Evolutionary conservation across 306 rosid species (phyloP), one percentile per base, ranked within the genome.

Genomic region (Biancaea sappan): DNA sequence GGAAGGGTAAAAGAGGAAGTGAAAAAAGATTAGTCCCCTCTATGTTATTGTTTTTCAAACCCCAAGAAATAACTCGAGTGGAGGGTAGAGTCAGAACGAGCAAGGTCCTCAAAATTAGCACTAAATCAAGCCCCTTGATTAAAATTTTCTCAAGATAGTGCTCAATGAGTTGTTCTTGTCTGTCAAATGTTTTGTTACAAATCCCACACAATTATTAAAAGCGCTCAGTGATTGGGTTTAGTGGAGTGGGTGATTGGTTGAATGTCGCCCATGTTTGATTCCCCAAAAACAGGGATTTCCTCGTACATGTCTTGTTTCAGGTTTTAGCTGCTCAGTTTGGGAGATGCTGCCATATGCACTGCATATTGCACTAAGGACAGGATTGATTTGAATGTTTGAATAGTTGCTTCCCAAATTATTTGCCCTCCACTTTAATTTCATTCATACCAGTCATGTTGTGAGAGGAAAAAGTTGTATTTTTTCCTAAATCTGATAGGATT

Each of bases 91-190:
- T 84, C 87, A 66, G 71, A 80, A 77, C n/a, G 63, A 86, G 86
- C 90, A 82, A 80, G 82, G 77, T 77, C 97, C 97, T 89, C 82
- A 94, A 91, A 82, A 89, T 71, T 84, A 75, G 91, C 89, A 85
- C 71, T 78, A 81, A 81, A 78, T 78, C 72, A 78, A 83, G 82
- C 81, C 77, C 77, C 41, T 37, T 62, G 19, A 35, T 62, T 62
- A 62, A 62, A 77, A 84, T 74, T 78, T 79, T 84, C 54, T 59
- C 79, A 76, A 51, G 82, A 69, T 81, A 93, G 94, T 91, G 98
- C 92, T 85, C 34, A 77, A 75, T 91, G 92, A 86, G 96, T 87
- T 87, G 96, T 88, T 82, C 69, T 80, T 89, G 96, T 87, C 96
- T 89, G 89, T 80, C 86, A 85, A 86, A 68, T 76, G 80, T 18